A percentile compares a stretch with the other conserved stretches of the same genome.
Conservation (phyloP, 345 rosid genomes). For the Rhodamnia argentea region DNA sequence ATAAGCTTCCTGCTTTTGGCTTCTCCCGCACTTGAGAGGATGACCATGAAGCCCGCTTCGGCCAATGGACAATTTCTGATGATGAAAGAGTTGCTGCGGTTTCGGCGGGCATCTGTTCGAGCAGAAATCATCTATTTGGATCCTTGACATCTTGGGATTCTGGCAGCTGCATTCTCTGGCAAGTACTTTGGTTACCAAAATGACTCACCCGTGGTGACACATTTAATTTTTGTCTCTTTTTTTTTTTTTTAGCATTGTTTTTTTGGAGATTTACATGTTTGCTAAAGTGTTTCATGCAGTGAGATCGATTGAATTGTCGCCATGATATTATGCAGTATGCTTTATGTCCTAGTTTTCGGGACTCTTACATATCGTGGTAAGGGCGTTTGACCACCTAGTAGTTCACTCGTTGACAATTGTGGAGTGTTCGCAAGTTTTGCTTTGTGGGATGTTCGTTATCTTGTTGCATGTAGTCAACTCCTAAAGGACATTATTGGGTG, state of each 20-base stretch:
- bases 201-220: not conserved
- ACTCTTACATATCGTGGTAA: not conserved
- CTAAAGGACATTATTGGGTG: not conserved
- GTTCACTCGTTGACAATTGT: not conserved
- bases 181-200: not conserved
- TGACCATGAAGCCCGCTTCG: constrained; percentile 43
- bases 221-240: not conserved
- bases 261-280: not conserved
- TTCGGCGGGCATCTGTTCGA: constrained; percentile 39
- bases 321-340: not conserved
- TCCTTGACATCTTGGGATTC: constrained; percentile 8
- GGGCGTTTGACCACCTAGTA: not conserved
- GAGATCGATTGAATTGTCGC: not conserved
- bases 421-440: not conserved
- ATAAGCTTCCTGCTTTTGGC: constrained; percentile 48
- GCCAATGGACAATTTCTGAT: constrained; percentile 34
- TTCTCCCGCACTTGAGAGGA: constrained; percentile 44
- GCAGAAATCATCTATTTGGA: constrained; percentile 51
- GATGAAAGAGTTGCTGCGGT: constrained; percentile 45
- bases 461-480: not conserved
- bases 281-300: not conserved
- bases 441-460: not conserved
- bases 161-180: not conserved
- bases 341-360: not conserved
- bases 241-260: not conserved